Evolutionary conservation across 805 yeast genomes (phyloP).

Genomic region (Candida silvicultrix): DNA sequence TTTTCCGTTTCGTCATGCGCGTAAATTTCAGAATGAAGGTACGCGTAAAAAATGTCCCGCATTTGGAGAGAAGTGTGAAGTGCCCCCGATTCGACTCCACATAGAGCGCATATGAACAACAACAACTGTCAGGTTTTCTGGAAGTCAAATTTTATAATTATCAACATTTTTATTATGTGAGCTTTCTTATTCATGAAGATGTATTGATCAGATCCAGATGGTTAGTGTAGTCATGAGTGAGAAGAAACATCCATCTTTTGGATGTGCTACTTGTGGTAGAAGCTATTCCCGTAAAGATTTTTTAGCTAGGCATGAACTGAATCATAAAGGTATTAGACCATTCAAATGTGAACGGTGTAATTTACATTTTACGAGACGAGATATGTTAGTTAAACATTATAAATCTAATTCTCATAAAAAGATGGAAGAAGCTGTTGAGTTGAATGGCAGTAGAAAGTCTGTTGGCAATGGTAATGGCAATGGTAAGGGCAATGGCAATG

Average conservation of each 20-base stretch:
- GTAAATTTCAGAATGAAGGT: too few relatives aligned
- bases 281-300: not conserved
- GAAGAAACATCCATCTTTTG: not conserved
- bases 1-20: too few relatives aligned
- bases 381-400: not conserved
- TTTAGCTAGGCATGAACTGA: not conserved
- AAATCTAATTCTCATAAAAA: not conserved
- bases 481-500: too few relatives aligned
- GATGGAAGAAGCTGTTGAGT: not conserved
- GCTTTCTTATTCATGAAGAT: too few relatives aligned
- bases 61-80: too few relatives aligned
- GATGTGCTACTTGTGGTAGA: not conserved
- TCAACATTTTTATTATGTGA: too few relatives aligned
- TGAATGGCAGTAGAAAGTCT: not conserved
- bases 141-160: too few relatives aligned
- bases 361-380: not conserved
- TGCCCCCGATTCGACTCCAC: too few relatives aligned
- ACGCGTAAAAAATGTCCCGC: too few relatives aligned
- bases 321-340: not conserved
- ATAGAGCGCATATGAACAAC: too few relatives aligned
- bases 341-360: not conserved
- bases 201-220: not conserved
- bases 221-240: not conserved
- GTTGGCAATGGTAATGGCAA: too few relatives aligned
- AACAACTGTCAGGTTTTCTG: too few relatives aligned